Percentiles rank a stretch among this genome's conserved stretches.
These are phyloP conservation scores for Euphorbia celastroides DNA, from an alignment of 441 rosid genomes.

Conservation along the genomic window DNA sequence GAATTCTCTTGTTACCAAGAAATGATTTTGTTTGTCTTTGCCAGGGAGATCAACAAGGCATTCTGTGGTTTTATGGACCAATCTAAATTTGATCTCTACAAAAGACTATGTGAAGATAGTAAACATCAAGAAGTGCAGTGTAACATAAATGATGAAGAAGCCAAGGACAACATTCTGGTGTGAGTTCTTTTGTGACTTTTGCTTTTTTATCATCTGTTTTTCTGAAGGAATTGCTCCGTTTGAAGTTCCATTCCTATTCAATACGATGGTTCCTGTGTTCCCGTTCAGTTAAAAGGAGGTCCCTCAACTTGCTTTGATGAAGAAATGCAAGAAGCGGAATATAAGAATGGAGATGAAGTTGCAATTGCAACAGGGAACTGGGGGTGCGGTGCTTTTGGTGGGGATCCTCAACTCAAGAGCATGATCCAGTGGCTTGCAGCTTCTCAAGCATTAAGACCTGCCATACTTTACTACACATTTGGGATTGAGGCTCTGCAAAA, in stretches of 20 bases:
- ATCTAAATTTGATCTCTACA: slow-evolving; percentile 34
- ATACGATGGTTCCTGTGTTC: slow-evolving; percentile 12
- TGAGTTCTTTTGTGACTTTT: slow-evolving; percentile 14
- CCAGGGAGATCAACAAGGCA: slow-evolving; percentile 87
- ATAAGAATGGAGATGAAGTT: slow-evolving; percentile 23
- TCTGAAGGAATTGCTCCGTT: background rate
- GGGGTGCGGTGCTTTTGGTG: slow-evolving; percentile 99
- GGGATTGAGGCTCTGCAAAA: slow-evolving; percentile 44
- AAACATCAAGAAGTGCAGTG: slow-evolving; percentile 24
- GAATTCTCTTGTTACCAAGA: background rate
- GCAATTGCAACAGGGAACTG: slow-evolving; percentile 92
- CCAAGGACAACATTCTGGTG: slow-evolving; percentile 25
- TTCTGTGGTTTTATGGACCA: slow-evolving; percentile 72
- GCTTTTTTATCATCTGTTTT: background rate
- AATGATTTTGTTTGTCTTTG: slow-evolving; percentile 17
- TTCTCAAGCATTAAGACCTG: slow-evolving; percentile 89
- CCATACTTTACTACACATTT: slow-evolving; percentile 57
- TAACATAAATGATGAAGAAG: slow-evolving; percentile 24
- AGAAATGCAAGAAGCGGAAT: slow-evolving; percentile 30
- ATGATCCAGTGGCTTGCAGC: slow-evolving; percentile 96
- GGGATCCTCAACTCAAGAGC: slow-evolving; percentile 83
- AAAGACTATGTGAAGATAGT: slow-evolving; percentile 27
- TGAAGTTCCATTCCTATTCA: background rate
- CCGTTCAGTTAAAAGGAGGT: slow-evolving; percentile 32
- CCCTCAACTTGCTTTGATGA: slow-evolving; percentile 24